Percentiles rank a stretch among this genome's conserved stretches.
phyloP scores from a whole-genome alignment of 192 early-diverging fungal genomes.

The Podila horticola region DNA sequence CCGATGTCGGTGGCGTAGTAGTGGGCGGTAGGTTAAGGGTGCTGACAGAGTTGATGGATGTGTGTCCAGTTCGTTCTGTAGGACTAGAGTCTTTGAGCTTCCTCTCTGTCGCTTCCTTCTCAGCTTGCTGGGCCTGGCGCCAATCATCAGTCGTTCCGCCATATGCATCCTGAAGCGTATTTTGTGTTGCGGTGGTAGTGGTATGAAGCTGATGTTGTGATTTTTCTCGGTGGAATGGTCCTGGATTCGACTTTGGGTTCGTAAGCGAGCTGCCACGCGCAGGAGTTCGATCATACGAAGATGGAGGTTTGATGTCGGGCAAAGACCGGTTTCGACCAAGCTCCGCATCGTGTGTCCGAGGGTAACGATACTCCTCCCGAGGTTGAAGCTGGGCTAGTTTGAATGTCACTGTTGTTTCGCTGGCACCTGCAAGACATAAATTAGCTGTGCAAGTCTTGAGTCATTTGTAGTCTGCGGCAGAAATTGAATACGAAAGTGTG shows the following conservation, averaged over 20 bases:
- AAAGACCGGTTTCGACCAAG: conserved; percentile 29
- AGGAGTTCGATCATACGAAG: conserved; percentile 5
- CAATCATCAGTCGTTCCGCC: conserved; percentile 43
- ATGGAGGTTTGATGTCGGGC: conserved; percentile 21
- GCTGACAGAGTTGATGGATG: conserved; percentile 38
- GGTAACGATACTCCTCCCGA: neutral
- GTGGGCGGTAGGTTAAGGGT: conserved; percentile 33
- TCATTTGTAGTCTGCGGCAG: neutral
- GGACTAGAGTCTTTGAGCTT: conserved; percentile 27
- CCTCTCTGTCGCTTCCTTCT: conserved; percentile 27
- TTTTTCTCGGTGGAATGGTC: conserved; percentile 22
- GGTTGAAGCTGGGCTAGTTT: neutral
- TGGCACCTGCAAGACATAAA: neutral
- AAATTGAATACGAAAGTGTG: neutral
- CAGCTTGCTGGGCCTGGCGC: conserved; percentile 32
- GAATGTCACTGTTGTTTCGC: neutral
- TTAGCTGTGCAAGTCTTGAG: neutral
- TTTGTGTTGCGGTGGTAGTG: neutral
- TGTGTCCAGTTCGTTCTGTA: conserved; percentile 13
- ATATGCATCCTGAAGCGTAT: conserved; percentile 26
- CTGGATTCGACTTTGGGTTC: conserved; percentile 27
- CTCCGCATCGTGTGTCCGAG: conserved; percentile 14
- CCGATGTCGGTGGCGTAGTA: neutral
- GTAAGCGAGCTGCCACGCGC: conserved; percentile 27
- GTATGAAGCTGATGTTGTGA: conserved; percentile 12